These are phyloP conservation scores for Penicillium olsonii DNA, from an alignment of 2,329 filamentous ascomycete species.

Conservation along the genomic window DNA sequence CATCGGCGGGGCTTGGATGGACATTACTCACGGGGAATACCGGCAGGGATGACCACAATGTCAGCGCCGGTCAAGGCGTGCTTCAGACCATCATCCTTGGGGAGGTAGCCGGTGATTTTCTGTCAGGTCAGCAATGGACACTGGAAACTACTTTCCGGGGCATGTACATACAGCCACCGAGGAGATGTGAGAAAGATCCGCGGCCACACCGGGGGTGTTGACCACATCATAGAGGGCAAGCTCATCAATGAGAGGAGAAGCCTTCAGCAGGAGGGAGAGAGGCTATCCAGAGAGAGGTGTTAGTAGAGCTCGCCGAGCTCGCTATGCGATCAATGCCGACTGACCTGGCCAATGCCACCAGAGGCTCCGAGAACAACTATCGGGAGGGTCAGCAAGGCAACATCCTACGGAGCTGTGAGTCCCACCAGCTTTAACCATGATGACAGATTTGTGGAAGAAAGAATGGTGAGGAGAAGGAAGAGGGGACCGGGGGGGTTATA, in stretches of 20 bases:
- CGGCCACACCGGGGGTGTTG: conserved; percentile 93
- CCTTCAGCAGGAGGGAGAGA: conserved; percentile 93
- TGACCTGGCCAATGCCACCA: conserved; percentile 97
- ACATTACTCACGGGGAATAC: conserved; percentile 80
- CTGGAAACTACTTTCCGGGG: neutral
- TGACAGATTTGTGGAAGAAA: conserved; percentile 24
- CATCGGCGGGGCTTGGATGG: neutral
- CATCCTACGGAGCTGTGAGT: neutral
- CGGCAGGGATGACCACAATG: conserved; percentile 94
- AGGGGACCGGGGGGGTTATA: conserved; percentile 13
- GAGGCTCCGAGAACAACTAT: conserved; percentile 89
- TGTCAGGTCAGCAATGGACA: conserved; percentile 35
- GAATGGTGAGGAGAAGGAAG: conserved; percentile 6
- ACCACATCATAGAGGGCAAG: conserved; percentile 99
- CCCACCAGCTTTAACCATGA: conserved; percentile 53
- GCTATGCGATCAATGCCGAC: conserved; percentile 28
- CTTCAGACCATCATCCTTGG: conserved; percentile 81
- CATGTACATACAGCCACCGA: conserved; percentile 72
- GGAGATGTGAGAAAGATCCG: conserved; percentile 97
- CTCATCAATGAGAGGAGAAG: conserved; percentile 82
- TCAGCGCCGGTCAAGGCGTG: conserved; percentile 88
- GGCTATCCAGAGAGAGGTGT: too few species aligned
- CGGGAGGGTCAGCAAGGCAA: conserved; percentile 19
- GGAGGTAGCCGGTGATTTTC: conserved; percentile 87
- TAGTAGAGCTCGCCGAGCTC: neutral